Percentiles rank a stretch among this genome's conserved stretches.
Evolutionary conservation across 2,329 filamentous ascomycete genomes (phyloP).

Genomic region (Talaromyces piceae): DNA sequence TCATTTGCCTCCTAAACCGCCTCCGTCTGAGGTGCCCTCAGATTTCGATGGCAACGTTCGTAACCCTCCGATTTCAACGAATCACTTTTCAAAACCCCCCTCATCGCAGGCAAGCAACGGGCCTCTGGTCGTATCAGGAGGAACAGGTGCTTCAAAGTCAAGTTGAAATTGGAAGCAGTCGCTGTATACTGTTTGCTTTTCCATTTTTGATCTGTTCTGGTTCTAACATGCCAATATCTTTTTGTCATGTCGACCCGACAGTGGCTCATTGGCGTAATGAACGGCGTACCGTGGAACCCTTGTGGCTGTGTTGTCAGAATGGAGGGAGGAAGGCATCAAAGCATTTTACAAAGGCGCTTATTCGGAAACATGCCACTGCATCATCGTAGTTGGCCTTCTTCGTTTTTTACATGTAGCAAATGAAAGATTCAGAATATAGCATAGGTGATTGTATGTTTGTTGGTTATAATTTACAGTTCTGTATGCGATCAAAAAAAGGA

Average conservation of each 20-base stretch:
- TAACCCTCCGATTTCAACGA: conserved; percentile 15
- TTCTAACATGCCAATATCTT: conserved; percentile 53
- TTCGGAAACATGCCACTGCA: background rate
- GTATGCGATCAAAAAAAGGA: too few relatives aligned
- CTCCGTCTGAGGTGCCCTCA: conserved; percentile 39
- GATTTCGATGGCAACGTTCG: conserved; percentile 35
- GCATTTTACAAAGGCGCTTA: background rate
- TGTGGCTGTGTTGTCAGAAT: background rate
- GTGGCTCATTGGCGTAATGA: background rate
- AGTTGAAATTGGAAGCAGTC: conserved; percentile 68
- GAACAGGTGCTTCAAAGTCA: conserved; percentile 20
- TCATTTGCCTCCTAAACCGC: conserved; percentile 44
- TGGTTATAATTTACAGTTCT: too few relatives aligned
- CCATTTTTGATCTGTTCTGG: conserved; percentile 80
- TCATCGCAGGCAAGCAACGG: conserved; percentile 22
- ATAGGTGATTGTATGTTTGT: background rate
- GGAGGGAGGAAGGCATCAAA: background rate
- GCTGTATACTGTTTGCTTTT: conserved; percentile 76
- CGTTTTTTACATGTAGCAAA: background rate
- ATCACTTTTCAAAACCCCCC: conserved; percentile 19
- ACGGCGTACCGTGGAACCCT: background rate
- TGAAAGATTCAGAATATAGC: background rate
- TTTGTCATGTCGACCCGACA: background rate
- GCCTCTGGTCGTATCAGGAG: conserved; percentile 35
- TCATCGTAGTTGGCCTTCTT: background rate